These are phyloP conservation scores for Penicillium sp. DNA, from an alignment of 2,329 filamentous ascomycete species.

Conservation along the genomic window DNA sequence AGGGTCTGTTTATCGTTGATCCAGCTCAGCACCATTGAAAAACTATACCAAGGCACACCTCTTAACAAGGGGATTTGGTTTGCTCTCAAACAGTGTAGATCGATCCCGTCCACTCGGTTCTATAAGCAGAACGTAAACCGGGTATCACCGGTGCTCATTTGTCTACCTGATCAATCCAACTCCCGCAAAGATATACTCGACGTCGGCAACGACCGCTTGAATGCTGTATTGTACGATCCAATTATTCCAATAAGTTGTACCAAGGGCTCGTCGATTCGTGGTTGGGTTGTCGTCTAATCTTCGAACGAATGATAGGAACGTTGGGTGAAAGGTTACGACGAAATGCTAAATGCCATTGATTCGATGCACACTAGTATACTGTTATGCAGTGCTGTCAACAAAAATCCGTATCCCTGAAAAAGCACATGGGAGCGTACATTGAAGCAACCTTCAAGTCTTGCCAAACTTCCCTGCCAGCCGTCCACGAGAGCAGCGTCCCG, in stretches of 20 bases:
- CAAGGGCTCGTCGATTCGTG: background rate
- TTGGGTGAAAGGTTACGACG: background rate
- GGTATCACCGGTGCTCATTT: background rate
- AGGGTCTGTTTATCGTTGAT: background rate
- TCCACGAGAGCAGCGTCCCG: constrained; percentile 5
- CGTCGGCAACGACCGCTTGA: background rate
- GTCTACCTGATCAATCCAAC: background rate
- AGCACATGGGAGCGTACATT: background rate
- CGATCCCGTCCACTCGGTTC: background rate
- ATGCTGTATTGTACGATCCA: background rate
- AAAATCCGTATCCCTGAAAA: background rate
- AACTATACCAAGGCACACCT: background rate
- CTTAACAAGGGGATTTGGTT: background rate
- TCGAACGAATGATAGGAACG: background rate
- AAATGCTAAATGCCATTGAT: background rate
- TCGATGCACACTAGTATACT: background rate
- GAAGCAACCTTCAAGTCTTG: background rate
- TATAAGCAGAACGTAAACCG: background rate
- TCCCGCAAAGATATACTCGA: background rate
- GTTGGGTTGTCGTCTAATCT: background rate
- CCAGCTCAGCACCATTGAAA: background rate
- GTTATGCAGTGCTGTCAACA: background rate
- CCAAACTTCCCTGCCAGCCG: constrained; percentile 16
- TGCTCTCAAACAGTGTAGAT: background rate
- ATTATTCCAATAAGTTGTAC: background rate